Evolutionary conservation across 352 stramenopile species (phyloP).

Genomic region (Phytopythium ostracodes): DNA sequence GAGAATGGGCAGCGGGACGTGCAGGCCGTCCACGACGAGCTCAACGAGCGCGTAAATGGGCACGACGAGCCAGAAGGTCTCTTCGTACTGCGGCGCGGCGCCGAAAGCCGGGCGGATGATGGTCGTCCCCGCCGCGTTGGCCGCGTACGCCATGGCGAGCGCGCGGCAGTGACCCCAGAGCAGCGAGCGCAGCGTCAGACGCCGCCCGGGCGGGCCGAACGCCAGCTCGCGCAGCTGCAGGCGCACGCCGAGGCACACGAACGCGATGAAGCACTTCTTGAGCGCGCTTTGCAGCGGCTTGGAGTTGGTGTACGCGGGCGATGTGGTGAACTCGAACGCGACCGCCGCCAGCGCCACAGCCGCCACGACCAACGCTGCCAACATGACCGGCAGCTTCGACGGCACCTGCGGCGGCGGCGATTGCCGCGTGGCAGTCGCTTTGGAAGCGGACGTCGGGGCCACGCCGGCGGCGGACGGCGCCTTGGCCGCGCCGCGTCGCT

Average conservation of each 20-base stretch:
- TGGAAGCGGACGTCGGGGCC: not conserved
- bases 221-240: constrained; percentile 44
- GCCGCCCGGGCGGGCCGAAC: constrained; percentile 21
- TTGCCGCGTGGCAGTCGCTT: not conserved
- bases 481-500: not conserved
- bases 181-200: constrained; percentile 30
- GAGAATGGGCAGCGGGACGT: constrained; percentile 37
- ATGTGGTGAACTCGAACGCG: constrained; percentile 52
- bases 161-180: constrained; percentile 31
- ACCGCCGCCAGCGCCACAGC: constrained; percentile 34
- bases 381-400: not conserved
- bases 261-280: constrained; percentile 57
- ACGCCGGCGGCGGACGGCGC: not conserved
- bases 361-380: constrained; percentile 31
- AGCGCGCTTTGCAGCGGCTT: constrained; percentile 36
- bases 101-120: constrained; percentile 61
- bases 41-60: constrained; percentile 53
- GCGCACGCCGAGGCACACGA: constrained; percentile 49
- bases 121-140: constrained; percentile 61
- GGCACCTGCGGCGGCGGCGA: not conserved
- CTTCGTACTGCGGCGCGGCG: constrained; percentile 47
- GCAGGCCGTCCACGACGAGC: constrained; percentile 30
- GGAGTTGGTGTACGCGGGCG: constrained; percentile 40
- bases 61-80: constrained; percentile 54
- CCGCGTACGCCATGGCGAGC: constrained; percentile 44